Base-by-base conservation (phyloP, 352 stramenopile species). In the Pythium graminicola region DNA sequence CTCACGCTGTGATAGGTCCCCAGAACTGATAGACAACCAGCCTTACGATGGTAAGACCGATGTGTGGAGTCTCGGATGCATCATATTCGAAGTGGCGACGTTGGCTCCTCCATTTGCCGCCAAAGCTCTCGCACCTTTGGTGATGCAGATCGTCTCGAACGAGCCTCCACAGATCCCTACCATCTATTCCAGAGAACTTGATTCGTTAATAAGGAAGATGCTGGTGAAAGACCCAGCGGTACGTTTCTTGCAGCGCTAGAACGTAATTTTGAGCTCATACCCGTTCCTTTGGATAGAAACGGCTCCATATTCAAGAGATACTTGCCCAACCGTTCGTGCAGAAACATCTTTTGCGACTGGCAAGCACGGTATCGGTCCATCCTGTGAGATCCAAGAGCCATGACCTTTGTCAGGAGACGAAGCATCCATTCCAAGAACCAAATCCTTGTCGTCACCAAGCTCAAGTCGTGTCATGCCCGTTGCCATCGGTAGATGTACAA, bases 1-100 rank as follows among this genome's bases (percentile, higher is more conserved):
- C 32, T 38, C 32, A 16, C n/a, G 44, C 26, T 41, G 11, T 48
- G 13, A 53, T 20, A 89, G 77, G 69, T 73, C 77, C 0, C 85
- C 84, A 4, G 85, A 95, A 52, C 57, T 93, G 6, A 70, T 87
- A 40, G 63, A 84, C 43, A 82, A 76, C n/a, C 43, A 47, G 1
- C 32, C 61, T 3, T 94, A 95, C 54, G 63, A 83, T 29, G 32
- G 40, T 22, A 89, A 89, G 60, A 85, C 72, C 46, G 85, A 95
- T 50, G 60, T 95, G 0, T 95, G 85, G 84, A 85, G 77, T 29
- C 63, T 95, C 17, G 85, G 84, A 1, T 95, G 85, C 38, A 60
- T 95, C 11, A 38, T 94, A n/a, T 85, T 89, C 51, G 83, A 95
- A 46, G 61, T 94, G 8, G 65, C 75, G 6, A 66, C 70, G 7